Conservation (phyloP, 305 asterid genomes). For the Fraxinus albicans region DNA sequence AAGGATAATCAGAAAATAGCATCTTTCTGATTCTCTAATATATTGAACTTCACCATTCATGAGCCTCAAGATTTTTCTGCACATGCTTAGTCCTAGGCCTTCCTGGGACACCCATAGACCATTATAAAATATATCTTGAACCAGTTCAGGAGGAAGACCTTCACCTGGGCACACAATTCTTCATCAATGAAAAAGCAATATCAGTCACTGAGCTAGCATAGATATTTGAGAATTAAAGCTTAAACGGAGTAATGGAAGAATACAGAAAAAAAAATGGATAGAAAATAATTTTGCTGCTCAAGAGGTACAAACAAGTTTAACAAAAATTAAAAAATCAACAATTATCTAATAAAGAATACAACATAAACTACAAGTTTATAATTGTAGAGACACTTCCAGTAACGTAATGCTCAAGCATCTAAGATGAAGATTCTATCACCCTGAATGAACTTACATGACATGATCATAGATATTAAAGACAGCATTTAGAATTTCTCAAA, state of each 20-base stretch:
- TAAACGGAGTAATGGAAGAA: not conserved
- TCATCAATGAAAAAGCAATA: conserved; percentile 7
- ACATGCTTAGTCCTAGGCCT: conserved; percentile 74
- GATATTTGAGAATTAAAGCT: not conserved
- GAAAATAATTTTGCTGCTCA: not conserved
- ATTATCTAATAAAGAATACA: not conserved
- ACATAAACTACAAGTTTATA: not conserved
- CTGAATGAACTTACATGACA: not conserved
- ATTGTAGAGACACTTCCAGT: not conserved
- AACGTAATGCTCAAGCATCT: not conserved
- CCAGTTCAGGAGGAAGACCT: conserved; percentile 76
- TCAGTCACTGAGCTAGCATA: not conserved
- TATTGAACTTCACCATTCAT: conserved; percentile 91
- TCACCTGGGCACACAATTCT: conserved; percentile 80
- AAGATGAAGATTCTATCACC: not conserved
- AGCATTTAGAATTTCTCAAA: not conserved
- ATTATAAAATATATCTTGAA: conserved; percentile 80
- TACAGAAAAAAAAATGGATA: not conserved
- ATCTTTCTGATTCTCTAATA: conserved; percentile 69
- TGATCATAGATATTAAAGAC: not conserved
- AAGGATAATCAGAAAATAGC: conserved; percentile 56
- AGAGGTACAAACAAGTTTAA: not conserved
- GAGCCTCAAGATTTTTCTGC: conserved; percentile 65
- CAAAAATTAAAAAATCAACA: not conserved
- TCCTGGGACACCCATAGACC: conserved; percentile 66